A percentile compares a stretch with the other conserved stretches of the same genome.
Conservation (phyloP, 1,284 basidiomycete species). For the Leccinum subrobustum region DNA sequence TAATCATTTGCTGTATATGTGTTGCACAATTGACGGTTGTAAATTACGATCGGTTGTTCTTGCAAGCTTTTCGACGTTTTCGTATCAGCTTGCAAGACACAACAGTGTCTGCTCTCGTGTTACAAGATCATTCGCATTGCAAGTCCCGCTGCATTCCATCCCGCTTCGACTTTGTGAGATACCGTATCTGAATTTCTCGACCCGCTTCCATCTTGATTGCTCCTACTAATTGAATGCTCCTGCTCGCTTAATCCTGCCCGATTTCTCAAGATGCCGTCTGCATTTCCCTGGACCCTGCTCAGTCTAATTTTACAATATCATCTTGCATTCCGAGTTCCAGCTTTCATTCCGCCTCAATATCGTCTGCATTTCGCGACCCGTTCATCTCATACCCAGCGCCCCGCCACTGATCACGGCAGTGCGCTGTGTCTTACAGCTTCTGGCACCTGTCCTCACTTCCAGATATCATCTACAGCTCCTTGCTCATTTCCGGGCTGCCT, state of each 20-base stretch:
- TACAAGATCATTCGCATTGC: neutral
- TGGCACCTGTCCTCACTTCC: neutral
- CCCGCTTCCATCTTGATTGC: neutral
- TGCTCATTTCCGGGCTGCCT: neutral
- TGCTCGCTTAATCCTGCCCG: neutral
- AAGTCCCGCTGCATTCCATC: neutral
- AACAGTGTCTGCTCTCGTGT: neutral
- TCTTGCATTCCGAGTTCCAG: neutral
- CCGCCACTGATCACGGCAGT: neutral
- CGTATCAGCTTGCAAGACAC: neutral
- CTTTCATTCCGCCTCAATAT: neutral
- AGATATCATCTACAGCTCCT: neutral
- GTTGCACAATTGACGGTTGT: neutral
- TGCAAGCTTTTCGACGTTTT: neutral
- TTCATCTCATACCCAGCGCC: too few relatives aligned
- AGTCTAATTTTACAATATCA: neutral
- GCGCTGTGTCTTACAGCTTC: neutral
- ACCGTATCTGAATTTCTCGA: neutral
- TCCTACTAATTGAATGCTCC: neutral
- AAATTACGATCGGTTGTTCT: neutral
- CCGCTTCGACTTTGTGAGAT: neutral
- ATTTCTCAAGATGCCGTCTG: neutral
- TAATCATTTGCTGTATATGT: neutral
- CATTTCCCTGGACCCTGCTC: neutral
- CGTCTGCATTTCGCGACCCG: neutral